Conservation (phyloP, 371 early-diverging fungal species). For the Mucor racemosus region DNA sequence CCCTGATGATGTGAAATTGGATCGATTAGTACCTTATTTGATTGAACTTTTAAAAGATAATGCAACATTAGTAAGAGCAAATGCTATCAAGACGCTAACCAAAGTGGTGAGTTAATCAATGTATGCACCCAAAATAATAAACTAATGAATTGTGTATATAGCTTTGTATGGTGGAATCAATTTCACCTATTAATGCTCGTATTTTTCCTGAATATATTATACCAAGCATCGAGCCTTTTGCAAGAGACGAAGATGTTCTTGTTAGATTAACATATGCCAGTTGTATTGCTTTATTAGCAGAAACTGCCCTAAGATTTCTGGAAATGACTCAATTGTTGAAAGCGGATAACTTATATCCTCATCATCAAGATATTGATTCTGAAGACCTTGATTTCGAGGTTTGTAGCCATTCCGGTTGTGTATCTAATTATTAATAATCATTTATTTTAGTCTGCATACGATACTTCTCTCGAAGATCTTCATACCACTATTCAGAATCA, state of each 20-base stretch:
- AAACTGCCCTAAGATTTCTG: conserved; percentile 75
- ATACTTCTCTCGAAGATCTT: conserved; percentile 72
- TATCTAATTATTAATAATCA: background rate
- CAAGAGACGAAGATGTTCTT: conserved; percentile 74
- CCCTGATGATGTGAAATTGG: conserved; percentile 76
- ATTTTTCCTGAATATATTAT: conserved; percentile 92
- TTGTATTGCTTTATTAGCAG: conserved; percentile 80
- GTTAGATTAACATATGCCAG: conserved; percentile 85
- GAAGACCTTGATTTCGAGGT: conserved; percentile 66
- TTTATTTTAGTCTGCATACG: conserved; percentile 67
- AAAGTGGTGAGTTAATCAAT: conserved; percentile 64
- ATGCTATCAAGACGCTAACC: conserved; percentile 74
- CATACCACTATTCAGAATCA: conserved; percentile 79
- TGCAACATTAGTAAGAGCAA: conserved; percentile 72
- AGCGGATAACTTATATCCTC: conserved; percentile 56
- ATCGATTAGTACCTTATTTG: conserved; percentile 85
- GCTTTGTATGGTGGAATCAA: conserved; percentile 77
- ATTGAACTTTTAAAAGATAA: conserved; percentile 75
- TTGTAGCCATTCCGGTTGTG: background rate
- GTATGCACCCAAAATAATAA: background rate
- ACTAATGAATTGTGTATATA: conserved; percentile 19
- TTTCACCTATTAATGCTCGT: conserved; percentile 81
- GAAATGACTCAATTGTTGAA: conserved; percentile 74
- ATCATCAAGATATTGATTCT: conserved; percentile 60
- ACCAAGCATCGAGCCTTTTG: conserved; percentile 72